Conservation (phyloP, 2,329 filamentous ascomycete species). For the Penicillium psychrosexuale region DNA sequence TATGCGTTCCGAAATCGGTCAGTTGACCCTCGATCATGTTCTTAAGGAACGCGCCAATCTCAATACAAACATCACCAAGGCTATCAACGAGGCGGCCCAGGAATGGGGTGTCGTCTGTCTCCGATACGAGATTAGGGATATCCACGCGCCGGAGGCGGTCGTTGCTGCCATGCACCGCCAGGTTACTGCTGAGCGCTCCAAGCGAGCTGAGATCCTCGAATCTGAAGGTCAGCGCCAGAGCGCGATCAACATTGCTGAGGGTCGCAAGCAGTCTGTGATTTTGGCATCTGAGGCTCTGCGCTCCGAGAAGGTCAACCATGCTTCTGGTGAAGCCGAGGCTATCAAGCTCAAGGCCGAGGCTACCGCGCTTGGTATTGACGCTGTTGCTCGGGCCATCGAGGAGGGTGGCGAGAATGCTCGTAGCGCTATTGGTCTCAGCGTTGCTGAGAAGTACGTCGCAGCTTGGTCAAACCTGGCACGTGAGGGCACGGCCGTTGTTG, state of each 20-base stretch:
- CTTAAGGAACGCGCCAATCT: conserved; percentile 94
- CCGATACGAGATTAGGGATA: conserved; percentile 96
- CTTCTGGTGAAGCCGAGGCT: conserved; percentile 88
- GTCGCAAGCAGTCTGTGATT: conserved; percentile 94
- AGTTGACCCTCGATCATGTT: conserved; percentile 93
- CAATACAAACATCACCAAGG: conserved; percentile 97
- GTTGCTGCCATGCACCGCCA: conserved; percentile 98
- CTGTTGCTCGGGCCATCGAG: conserved; percentile 72
- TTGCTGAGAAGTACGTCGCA: conserved; percentile 97
- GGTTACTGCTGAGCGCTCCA: conserved; percentile 94
- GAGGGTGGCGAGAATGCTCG: conserved; percentile 73
- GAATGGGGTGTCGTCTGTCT: conserved; percentile 96
- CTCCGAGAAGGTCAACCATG: conserved; percentile 89
- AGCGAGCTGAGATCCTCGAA: conserved; percentile 95
- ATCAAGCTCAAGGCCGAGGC: conserved; percentile 82
- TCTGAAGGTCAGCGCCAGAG: conserved; percentile 95
- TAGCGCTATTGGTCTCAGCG: conserved; percentile 77
- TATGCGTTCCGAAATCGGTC: conserved; percentile 97
- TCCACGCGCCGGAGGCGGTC: conserved; percentile 89
- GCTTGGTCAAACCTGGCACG: conserved; percentile 90
- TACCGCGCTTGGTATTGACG: conserved; percentile 83
- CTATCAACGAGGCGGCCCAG: conserved; percentile 95
- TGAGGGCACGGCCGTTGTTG: conserved; percentile 91
- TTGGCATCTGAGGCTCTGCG: conserved; percentile 88
- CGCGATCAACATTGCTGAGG: conserved; percentile 98